Conservation (phyloP, 2,329 filamentous ascomycete species). For the Ophiostoma sp. region DNA sequence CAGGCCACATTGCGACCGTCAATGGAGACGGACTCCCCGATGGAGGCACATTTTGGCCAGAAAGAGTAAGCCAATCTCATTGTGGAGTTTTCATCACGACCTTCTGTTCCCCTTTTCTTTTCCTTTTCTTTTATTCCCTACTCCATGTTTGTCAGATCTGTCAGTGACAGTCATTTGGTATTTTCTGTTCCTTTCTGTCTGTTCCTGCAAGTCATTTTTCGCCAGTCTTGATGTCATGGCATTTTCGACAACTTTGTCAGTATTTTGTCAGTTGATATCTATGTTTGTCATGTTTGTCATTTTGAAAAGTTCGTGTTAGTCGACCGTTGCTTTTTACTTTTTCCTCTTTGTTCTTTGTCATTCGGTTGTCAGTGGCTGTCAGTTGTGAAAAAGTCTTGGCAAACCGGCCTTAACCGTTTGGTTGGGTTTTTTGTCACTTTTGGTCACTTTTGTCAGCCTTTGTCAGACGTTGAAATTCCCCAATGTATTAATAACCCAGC, state of each 20-base stretch:
- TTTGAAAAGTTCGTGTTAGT: not conserved
- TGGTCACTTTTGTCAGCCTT: constrained; percentile 2
- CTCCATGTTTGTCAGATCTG: not conserved
- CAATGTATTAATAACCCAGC: too few species aligned
- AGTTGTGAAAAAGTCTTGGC: not conserved
- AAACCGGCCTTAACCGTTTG: not conserved
- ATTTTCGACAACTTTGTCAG: not conserved
- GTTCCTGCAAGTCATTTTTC: not conserved
- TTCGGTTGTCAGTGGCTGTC: not conserved
- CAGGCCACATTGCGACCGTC: not conserved
- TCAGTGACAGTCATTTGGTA: not conserved
- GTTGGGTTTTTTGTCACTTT: not conserved
- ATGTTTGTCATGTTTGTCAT: not conserved
- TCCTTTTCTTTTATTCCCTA: not conserved
- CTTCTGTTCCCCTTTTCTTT: not conserved
- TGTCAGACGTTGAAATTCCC: not conserved
- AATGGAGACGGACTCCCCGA: not conserved
- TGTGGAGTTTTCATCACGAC: not conserved
- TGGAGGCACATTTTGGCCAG: constrained; percentile 10
- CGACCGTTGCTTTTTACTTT: not conserved
- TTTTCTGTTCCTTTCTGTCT: not conserved
- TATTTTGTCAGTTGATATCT: not conserved
- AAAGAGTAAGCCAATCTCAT: not conserved
- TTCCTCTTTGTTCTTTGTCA: not conserved
- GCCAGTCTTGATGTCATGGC: not conserved